phyloP scores from a whole-genome alignment of 2,329 filamentous ascomycete species.

The Sarocladium strictum region DNA sequence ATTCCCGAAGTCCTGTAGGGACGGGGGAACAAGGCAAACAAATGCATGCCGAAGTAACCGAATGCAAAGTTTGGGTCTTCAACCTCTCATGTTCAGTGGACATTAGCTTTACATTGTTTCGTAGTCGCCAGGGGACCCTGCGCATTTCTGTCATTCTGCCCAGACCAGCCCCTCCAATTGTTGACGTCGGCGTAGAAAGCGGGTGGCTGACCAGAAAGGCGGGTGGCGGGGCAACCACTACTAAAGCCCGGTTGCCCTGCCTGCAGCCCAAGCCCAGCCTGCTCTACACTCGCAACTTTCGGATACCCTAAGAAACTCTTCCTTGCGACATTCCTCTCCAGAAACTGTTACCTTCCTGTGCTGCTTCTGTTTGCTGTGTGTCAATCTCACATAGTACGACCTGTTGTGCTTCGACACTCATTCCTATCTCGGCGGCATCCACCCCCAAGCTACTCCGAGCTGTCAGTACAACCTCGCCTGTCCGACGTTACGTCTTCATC shows the following conservation, averaged over 20 bases:
- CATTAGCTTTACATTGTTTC: background rate
- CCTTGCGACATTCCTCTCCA: background rate
- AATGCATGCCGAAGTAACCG: too few relatives aligned
- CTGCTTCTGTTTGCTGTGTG: background rate
- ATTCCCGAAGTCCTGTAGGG: too few relatives aligned
- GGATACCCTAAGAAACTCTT: background rate
- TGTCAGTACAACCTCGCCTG: constrained; percentile 1
- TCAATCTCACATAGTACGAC: too few relatives aligned
- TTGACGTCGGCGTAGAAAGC: background rate
- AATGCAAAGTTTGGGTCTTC: background rate
- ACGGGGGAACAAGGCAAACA: too few relatives aligned
- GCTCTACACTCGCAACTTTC: constrained; percentile 5
- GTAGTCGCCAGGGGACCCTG: background rate
- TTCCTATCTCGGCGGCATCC: background rate
- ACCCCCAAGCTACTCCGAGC: background rate
- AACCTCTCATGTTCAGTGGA: background rate
- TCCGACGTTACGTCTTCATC: constrained; percentile 4
- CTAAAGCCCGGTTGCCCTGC: constrained; percentile 21
- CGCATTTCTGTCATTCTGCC: background rate
- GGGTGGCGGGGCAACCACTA: constrained; percentile 44
- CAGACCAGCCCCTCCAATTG: constrained; percentile 2
- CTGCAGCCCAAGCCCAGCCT: constrained; percentile 7
- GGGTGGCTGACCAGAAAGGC: constrained; percentile 17
- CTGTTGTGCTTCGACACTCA: background rate
- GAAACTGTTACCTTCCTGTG: background rate